Percentiles rank a stretch among this genome's conserved stretches.
Conservation (phyloP, 129 eudicot genomes). For the Logfia minima region DNA sequence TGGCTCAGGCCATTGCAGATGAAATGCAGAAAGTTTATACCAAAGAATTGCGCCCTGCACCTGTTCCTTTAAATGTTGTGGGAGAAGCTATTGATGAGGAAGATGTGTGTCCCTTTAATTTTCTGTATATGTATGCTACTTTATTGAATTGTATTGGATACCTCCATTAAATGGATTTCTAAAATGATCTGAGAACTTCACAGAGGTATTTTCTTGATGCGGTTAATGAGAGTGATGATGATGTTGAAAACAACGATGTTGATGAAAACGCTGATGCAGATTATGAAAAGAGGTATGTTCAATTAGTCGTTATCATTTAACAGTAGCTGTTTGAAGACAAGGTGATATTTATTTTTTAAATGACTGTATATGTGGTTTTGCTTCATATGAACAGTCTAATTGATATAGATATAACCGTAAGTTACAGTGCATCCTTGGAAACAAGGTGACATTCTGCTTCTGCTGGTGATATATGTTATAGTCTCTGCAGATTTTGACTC, state of each 20-base stretch:
- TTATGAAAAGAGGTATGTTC: conserved; percentile 59
- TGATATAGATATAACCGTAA: neutral
- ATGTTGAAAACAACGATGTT: conserved; percentile 46
- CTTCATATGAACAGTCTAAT: neutral
- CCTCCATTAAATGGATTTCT: neutral
- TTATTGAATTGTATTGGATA: neutral
- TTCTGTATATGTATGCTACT: neutral
- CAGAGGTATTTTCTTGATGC: conserved; percentile 94
- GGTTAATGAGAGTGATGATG: conserved; percentile 59
- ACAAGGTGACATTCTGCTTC: neutral
- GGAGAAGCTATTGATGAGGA: conserved; percentile 76
- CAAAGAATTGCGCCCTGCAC: conserved; percentile 77
- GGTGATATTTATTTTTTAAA: neutral
- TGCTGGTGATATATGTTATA: neutral
- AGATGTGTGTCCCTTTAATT: conserved; percentile 52
- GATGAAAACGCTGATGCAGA: conserved; percentile 44
- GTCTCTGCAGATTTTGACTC: neutral
- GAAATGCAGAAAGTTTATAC: conserved; percentile 89
- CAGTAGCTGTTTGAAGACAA: neutral
- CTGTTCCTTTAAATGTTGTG: conserved; percentile 72
- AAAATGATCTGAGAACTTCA: conserved; percentile 18
- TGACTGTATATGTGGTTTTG: neutral
- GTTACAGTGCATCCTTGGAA: neutral
- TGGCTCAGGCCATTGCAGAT: conserved; percentile 88
- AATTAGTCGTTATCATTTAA: conserved; percentile 8